Base-by-base conservation (phyloP, 805 yeast genomes). In the Ogataea trehaloabstinens region DNA sequence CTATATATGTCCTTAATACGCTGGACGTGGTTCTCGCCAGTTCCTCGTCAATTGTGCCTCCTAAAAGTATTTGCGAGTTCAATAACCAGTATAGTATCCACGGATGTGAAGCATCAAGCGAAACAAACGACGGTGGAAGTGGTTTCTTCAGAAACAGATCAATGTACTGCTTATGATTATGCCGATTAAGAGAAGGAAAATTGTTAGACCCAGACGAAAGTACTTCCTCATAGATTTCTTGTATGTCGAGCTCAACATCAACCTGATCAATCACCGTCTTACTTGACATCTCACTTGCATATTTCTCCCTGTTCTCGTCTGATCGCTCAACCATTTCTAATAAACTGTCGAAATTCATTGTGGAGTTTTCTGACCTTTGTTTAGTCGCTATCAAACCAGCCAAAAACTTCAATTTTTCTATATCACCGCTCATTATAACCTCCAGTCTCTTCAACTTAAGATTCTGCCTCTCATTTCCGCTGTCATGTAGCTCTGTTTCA, bases 71-170 rank as follows among this genome's bases (percentile, higher is more conserved):
- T 31, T 71, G 50, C 0, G 81, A 69, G 55, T 87, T 88, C 31
- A 75, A 56, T 5, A 82, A 63, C 99, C 99, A 93, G 57, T 85
- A 91, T 1, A 85, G 42, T 53, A 91, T 64, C 98, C 98, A 93
- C 0, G 95, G 80, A 44, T 83, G 89, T n/a, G 93, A 85, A 0
- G 97, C 93, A 60, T 91, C 97, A 33, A 87, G 67, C 0, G 73
- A 72, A 3, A 60, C 55, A 57, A 73, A 82, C 6, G 59, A 64
- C 2, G 63, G 46, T 0, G 89, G 85, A 19, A 85, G 66, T 13
- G 71, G 64, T 8, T 61, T 55, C 7, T 56, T 49, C 18, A 78
- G 61, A 15, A 67, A 64, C n/a, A 54, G 41, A 16, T 64, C 58
- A 11, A 77, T 58, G 52, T 70, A 84, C 35, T 46, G 43, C 7